These are phyloP conservation scores for Dothidotthia symphoricarpi DNA, from an alignment of 2,329 filamentous ascomycete species.

Conservation along the genomic window DNA sequence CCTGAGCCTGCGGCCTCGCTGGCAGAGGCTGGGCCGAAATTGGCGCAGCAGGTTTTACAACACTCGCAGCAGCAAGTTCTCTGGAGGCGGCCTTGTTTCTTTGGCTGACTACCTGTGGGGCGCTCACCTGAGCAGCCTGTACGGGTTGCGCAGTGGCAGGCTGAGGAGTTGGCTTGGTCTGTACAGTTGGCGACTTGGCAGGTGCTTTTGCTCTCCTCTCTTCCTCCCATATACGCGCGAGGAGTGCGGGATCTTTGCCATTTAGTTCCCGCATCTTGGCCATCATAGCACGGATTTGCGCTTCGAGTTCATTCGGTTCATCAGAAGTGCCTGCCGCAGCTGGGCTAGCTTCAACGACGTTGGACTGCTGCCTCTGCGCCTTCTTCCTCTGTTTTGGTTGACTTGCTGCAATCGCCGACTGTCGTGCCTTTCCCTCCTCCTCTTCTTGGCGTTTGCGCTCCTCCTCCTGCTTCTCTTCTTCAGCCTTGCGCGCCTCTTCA, in stretches of 20 bases:
- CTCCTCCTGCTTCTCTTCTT: slow-evolving; percentile 27
- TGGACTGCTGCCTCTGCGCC: slow-evolving; percentile 25
- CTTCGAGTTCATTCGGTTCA: slow-evolving; percentile 42
- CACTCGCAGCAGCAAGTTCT: slow-evolving; percentile 8
- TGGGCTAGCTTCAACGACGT: slow-evolving; percentile 6
- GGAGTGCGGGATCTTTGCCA: slow-evolving; percentile 53
- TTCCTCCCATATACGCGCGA: slow-evolving; percentile 58
- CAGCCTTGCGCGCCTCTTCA: slow-evolving; percentile 27
- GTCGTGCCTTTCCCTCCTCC: slow-evolving; percentile 19
- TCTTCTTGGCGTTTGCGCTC: slow-evolving; percentile 23
- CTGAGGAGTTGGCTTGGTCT: slow-evolving; percentile 24
- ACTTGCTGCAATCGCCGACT: slow-evolving; percentile 9
- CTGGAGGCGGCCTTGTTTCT: slow-evolving; percentile 22
- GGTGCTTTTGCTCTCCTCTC: slow-evolving; percentile 44
- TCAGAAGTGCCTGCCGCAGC: slow-evolving; percentile 1
- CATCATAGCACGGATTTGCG: slow-evolving; percentile 56
- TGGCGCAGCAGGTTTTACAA: slow-evolving; percentile 5
- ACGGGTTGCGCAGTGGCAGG: slow-evolving; percentile 9
- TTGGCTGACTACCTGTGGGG: slow-evolving; percentile 19
- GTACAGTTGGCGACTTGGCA: slow-evolving; percentile 23
- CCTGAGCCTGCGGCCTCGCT: slow-evolving; percentile 5
- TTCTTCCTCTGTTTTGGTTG: slow-evolving; percentile 25
- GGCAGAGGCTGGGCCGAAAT: slow-evolving; percentile 6
- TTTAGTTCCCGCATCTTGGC: slow-evolving; percentile 60
- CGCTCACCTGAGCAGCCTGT: slow-evolving; percentile 9